These are phyloP conservation scores for Talaromyces sp. DNA, from an alignment of 2,329 filamentous ascomycete species.

Conservation along the genomic window DNA sequence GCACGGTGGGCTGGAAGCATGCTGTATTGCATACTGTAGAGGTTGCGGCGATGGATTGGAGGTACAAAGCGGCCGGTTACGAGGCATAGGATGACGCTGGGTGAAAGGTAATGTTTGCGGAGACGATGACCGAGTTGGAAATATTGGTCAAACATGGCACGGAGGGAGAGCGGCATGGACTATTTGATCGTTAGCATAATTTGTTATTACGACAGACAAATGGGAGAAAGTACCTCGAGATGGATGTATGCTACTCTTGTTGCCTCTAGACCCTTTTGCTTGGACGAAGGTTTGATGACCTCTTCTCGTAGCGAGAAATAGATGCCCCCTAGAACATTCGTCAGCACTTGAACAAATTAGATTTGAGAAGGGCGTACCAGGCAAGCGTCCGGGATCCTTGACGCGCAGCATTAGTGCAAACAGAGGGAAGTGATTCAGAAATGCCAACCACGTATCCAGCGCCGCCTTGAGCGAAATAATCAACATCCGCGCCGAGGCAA, in stretches of 20 bases:
- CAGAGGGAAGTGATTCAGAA: constrained; percentile 93
- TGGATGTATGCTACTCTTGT: constrained; percentile 74
- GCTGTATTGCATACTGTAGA: constrained; percentile 96
- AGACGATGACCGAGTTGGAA: constrained; percentile 91
- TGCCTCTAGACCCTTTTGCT: constrained; percentile 41
- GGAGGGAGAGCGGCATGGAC: constrained; percentile 83
- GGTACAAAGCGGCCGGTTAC: constrained; percentile 89
- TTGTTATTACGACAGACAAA: background rate
- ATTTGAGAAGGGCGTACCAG: constrained; percentile 51
- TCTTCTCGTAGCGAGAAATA: constrained; percentile 84
- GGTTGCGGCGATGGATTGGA: constrained; percentile 86
- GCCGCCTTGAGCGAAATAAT: constrained; percentile 90
- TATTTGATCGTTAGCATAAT: constrained; percentile 34
- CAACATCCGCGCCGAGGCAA: constrained; percentile 87
- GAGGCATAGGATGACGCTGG: constrained; percentile 80
- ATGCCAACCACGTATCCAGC: constrained; percentile 87
- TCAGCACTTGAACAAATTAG: background rate
- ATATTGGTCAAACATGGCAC: constrained; percentile 96
- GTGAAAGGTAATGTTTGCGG: constrained; percentile 90
- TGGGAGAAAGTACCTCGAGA: constrained; percentile 61
- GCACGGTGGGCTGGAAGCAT: constrained; percentile 85
- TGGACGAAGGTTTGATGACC: constrained; percentile 41
- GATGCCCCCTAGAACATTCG: constrained; percentile 61
- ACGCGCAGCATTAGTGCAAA: constrained; percentile 95
- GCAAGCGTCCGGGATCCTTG: constrained; percentile 86